Conservation (phyloP, 805 yeast genomes). For the Starmera quercuum region DNA sequence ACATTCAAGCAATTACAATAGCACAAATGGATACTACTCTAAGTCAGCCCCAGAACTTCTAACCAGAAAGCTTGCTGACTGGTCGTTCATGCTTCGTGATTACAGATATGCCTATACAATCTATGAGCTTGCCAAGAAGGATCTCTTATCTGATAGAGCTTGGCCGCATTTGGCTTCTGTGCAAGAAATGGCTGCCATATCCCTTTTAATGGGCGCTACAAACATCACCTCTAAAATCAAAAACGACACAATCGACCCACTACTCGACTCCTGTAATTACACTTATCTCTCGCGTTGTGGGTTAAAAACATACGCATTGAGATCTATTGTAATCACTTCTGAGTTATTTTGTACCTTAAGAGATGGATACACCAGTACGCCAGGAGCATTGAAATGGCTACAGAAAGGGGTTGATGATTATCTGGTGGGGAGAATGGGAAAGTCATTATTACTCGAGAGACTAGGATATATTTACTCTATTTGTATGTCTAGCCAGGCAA, state of each 20-base stretch:
- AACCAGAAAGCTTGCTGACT: constrained; percentile 80
- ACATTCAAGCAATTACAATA: constrained; percentile 33
- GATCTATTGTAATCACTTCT: constrained; percentile 57
- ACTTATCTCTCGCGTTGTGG: constrained; percentile 68
- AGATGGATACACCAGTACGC: constrained; percentile 34
- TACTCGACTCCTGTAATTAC: constrained; percentile 60
- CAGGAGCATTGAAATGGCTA: constrained; percentile 33
- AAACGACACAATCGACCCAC: constrained; percentile 37
- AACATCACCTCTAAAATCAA: constrained; percentile 33
- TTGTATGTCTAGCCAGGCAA: constrained; percentile 32
- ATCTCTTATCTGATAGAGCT: constrained; percentile 68
- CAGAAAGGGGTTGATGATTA: constrained; percentile 40
- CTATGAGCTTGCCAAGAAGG: constrained; percentile 76
- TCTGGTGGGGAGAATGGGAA: constrained; percentile 37
- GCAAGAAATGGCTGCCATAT: constrained; percentile 82
- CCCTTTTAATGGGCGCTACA: constrained; percentile 53
- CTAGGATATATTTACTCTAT: constrained; percentile 43
- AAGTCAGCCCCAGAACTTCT: constrained; percentile 62
- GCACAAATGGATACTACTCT: constrained; percentile 49
- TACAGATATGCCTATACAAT: constrained; percentile 77
- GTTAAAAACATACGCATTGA: constrained; percentile 59
- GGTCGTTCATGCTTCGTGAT: constrained; percentile 87
- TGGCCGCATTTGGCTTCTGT: constrained; percentile 75
- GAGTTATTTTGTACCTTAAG: constrained; percentile 52
- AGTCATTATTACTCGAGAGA: constrained; percentile 45